These are phyloP conservation scores for Centaurea solstitialis DNA, from an alignment of 129 eudicot species.

Conservation along the genomic window DNA sequence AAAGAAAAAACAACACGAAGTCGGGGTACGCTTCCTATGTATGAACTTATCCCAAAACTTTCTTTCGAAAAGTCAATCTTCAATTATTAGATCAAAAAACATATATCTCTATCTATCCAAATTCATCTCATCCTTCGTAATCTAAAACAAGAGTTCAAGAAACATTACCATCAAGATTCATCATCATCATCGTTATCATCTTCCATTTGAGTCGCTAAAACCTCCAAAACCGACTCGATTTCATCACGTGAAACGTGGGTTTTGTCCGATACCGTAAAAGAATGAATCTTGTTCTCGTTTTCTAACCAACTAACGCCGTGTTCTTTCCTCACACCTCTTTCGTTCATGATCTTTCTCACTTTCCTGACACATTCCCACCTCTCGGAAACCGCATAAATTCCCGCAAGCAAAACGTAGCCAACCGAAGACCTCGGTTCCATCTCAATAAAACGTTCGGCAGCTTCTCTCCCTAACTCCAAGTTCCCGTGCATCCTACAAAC, in stretches of 20 bases:
- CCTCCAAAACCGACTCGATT: slow-evolving; percentile 39
- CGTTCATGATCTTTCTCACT: slow-evolving; percentile 52
- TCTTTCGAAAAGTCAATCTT: background rate
- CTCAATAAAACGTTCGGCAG: slow-evolving; percentile 54
- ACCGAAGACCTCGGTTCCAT: slow-evolving; percentile 59
- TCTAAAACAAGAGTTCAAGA: slow-evolving; percentile 3
- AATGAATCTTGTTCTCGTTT: slow-evolving; percentile 34
- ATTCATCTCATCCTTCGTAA: slow-evolving; percentile 1
- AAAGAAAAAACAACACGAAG: background rate
- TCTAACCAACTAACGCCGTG: slow-evolving; percentile 67
- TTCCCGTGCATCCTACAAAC: slow-evolving; percentile 74
- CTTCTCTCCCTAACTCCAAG: slow-evolving; percentile 52
- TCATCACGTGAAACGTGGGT: slow-evolving; percentile 34
- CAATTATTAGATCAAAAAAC: slow-evolving; percentile 19
- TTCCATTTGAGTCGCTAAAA: slow-evolving; percentile 40
- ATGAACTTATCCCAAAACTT: slow-evolving; percentile 12
- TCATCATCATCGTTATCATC: slow-evolving; percentile 24
- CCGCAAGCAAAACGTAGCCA: slow-evolving; percentile 63
- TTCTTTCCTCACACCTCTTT: slow-evolving; percentile 44
- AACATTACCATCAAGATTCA: slow-evolving; percentile 33
- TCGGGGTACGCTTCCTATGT: background rate
- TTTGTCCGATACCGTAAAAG: slow-evolving; percentile 36
- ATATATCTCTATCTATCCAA: background rate
- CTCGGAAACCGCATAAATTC: slow-evolving; percentile 66
- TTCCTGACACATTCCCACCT: slow-evolving; percentile 60